Conservation (phyloP, 192 early-diverging fungal genomes). For the Phlyctochytrium arcticum region DNA sequence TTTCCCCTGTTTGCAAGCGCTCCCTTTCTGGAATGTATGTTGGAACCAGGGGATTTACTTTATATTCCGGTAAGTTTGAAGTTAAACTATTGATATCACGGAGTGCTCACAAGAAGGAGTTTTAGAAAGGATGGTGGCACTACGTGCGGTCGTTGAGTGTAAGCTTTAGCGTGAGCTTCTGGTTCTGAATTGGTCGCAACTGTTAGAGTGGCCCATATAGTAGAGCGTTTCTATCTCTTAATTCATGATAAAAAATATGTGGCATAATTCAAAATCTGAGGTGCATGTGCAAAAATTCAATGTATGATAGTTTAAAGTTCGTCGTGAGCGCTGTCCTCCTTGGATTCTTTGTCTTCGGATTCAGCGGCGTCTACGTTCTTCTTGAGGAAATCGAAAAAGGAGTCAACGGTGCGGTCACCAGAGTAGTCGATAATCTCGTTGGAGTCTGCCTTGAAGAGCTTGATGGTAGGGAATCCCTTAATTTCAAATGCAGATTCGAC, state of each 20-base stretch:
- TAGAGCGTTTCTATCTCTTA: no score
- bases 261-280: no score
- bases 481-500: constrained; percentile 61
- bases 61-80: constrained; percentile 74
- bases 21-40: constrained; percentile 61
- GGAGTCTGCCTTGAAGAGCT: constrained; percentile 79
- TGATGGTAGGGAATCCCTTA: constrained; percentile 93
- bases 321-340: not conserved
- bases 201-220: no score
- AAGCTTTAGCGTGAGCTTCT: constrained; percentile 85
- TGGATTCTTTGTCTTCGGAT: not conserved
- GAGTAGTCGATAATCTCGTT: constrained; percentile 79
- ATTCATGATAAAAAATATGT: no score
- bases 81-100: not conserved
- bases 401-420: constrained; percentile 75
- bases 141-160: constrained; percentile 69
- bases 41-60: constrained; percentile 73
- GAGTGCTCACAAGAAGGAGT: not conserved
- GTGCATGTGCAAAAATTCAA: no score
- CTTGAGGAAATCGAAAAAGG: constrained; percentile 73
- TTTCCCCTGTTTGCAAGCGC: constrained; percentile 59
- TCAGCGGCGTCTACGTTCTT: constrained; percentile 47
- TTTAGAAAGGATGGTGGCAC: constrained; percentile 76
- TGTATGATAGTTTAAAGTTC: no score
- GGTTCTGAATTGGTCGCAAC: constrained; percentile 84